Evolutionary conservation across 2,329 filamentous ascomycete genomes (phyloP).

Genomic region (Stachybotrys chlorohalonatus): DNA sequence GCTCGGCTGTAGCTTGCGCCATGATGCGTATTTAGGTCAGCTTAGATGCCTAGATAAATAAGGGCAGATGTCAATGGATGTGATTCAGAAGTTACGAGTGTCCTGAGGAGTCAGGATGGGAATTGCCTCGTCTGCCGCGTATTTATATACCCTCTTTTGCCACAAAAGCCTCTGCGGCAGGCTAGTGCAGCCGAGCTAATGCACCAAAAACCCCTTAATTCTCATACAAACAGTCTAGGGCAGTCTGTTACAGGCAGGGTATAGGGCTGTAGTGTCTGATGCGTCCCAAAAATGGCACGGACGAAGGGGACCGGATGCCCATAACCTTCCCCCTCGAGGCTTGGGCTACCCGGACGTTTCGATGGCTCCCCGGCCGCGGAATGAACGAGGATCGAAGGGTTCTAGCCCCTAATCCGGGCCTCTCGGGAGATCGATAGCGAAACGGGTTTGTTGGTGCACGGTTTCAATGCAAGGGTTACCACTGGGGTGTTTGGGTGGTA

Average conservation of each 20-base stretch:
- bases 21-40: neutral
- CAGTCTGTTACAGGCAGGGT: neutral
- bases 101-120: too few relatives aligned
- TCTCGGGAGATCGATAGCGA: neutral
- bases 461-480: neutral
- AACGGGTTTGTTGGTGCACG: neutral
- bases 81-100: too few relatives aligned
- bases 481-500: neutral
- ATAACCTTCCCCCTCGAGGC: neutral
- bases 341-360: neutral
- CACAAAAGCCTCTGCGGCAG: too few relatives aligned
- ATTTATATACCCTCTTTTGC: too few relatives aligned
- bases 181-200: neutral
- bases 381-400: neutral
- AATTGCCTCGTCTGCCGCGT: too few relatives aligned
- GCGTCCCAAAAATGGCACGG: neutral
- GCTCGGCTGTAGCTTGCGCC: neutral
- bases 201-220: neutral
- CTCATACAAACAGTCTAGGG: neutral
- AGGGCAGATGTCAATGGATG: too few relatives aligned
- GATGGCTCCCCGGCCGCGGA: neutral
- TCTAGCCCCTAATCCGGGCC: neutral
- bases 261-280: neutral
- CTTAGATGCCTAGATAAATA: too few relatives aligned
- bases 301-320: neutral